These are phyloP conservation scores for Candida sithepensis DNA, from an alignment of 805 yeast genomes.

Conservation along the genomic window DNA sequence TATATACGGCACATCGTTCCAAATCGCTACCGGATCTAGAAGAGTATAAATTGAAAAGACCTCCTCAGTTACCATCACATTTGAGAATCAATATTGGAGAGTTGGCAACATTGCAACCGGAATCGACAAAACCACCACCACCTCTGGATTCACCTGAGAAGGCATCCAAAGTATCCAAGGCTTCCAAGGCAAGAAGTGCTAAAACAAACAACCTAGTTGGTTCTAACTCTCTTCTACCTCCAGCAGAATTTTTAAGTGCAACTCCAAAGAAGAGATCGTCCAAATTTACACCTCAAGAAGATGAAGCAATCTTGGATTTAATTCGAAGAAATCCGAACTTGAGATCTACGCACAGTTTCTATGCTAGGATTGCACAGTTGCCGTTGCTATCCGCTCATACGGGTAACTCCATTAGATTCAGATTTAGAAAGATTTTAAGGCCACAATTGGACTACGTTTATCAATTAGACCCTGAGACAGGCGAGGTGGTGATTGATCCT, in stretches of 20 bases:
- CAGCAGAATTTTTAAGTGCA: background rate
- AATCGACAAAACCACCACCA: background rate
- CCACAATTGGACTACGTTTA: conserved; percentile 44
- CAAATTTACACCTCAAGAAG: conserved; percentile 62
- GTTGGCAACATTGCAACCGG: conserved; percentile 10
- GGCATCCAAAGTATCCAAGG: background rate
- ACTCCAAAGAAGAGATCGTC: conserved; percentile 36
- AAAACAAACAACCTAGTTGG: background rate
- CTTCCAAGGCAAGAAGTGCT: background rate
- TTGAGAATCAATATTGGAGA: conserved; percentile 24
- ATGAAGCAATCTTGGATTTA: conserved; percentile 60
- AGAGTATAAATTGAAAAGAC: conserved; percentile 19
- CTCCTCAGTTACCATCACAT: conserved; percentile 21
- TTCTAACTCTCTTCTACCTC: background rate
- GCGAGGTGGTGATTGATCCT: conserved; percentile 39
- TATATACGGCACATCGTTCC: conserved; percentile 21
- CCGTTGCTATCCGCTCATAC: conserved; percentile 57
- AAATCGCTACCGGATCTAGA: conserved; percentile 14
- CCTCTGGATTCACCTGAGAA: background rate
- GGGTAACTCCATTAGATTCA: conserved; percentile 69
- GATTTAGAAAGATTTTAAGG: conserved; percentile 46
- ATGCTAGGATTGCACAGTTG: conserved; percentile 54
- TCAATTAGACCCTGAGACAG: conserved; percentile 40
- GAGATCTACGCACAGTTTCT: conserved; percentile 67
- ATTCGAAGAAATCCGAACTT: conserved; percentile 63